Evolutionary conservation across 2,329 filamentous ascomycete species (phyloP).

Genomic region (Raffaelea arxii): DNA sequence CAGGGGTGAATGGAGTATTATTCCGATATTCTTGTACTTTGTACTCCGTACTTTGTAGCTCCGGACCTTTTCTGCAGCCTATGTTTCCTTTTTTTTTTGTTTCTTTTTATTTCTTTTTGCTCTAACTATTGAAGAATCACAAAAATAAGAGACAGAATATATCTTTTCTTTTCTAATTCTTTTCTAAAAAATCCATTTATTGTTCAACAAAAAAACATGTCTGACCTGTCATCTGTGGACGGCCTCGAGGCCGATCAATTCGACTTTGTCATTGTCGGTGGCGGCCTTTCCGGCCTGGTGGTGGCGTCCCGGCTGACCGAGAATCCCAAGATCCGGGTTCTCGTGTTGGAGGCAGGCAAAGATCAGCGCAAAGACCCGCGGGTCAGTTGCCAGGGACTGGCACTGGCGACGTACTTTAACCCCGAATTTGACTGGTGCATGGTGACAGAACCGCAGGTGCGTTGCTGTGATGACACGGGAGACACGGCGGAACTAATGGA

Average conservation of each 20-base stretch:
- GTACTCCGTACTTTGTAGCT: too few species aligned
- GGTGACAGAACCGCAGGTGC: constrained; percentile 1
- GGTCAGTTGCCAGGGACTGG: constrained; percentile 3
- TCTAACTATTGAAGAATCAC: background rate
- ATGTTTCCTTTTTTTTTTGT: background rate
- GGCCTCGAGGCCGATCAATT: background rate
- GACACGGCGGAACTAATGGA: background rate
- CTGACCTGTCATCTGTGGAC: background rate
- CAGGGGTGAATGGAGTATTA: too few species aligned
- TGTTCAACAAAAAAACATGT: too few species aligned
- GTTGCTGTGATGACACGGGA: background rate
- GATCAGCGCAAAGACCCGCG: background rate
- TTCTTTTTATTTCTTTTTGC: background rate
- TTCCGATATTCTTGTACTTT: too few species aligned
- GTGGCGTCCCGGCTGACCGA: constrained; percentile 1
- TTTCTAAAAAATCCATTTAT: too few species aligned
- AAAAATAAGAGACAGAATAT: too few species aligned
- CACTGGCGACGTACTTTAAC: constrained; percentile 1
- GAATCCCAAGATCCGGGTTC: constrained; percentile 1
- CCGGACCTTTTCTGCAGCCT: too few species aligned
- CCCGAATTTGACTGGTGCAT: constrained; percentile 5
- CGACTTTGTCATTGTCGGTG: constrained; percentile 3
- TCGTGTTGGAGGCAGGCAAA: background rate
- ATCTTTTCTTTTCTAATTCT: too few species aligned
- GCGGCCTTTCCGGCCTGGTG: constrained; percentile 1